Percentiles rank a stretch among this genome's conserved stretches.
Conservation (phyloP, 2,329 filamentous ascomycete genomes). For the Verticillium isaacii region DNA sequence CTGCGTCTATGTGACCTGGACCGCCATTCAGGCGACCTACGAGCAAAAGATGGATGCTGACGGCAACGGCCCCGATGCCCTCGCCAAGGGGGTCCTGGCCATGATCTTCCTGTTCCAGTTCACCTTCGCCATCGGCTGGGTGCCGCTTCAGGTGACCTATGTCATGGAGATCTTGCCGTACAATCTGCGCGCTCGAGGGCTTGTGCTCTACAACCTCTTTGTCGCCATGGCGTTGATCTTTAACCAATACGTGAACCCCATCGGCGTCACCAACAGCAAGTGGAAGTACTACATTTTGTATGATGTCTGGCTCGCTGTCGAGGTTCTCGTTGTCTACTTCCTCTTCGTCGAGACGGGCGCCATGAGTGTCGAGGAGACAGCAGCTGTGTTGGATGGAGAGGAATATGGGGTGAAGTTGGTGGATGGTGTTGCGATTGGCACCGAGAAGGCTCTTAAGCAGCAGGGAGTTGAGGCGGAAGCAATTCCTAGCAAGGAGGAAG, state of each 20-base stretch:
- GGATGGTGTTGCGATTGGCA: neutral
- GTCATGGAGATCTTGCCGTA: slow-evolving; percentile 38
- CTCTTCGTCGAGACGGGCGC: slow-evolving; percentile 13
- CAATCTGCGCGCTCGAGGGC: slow-evolving; percentile 26
- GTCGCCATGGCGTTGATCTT: slow-evolving; percentile 21
- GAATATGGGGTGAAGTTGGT: neutral
- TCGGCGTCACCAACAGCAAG: slow-evolving; percentile 21
- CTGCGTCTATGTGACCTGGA: slow-evolving; percentile 12
- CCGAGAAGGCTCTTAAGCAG: neutral
- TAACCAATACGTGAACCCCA: slow-evolving; percentile 35
- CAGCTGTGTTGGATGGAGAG: slow-evolving; percentile 8
- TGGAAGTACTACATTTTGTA: slow-evolving; percentile 35
- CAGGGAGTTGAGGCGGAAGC: neutral
- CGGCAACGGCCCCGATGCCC: neutral
- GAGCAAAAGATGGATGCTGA: neutral
- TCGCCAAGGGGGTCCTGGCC: slow-evolving; percentile 18
- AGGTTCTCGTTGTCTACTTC: slow-evolving; percentile 10
- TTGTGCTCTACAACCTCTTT: slow-evolving; percentile 20
- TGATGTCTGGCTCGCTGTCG: slow-evolving; percentile 10
- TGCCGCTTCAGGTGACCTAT: slow-evolving; percentile 35
- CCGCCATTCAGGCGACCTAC: slow-evolving; percentile 2
- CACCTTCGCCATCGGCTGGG: slow-evolving; percentile 30
- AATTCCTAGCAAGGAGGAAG: neutral
- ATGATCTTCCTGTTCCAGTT: slow-evolving; percentile 28
- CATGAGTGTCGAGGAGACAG: slow-evolving; percentile 10